These are phyloP conservation scores for Piloderma croceum DNA, from an alignment of 768 basidiomycete genomes.

Conservation along the genomic window DNA sequence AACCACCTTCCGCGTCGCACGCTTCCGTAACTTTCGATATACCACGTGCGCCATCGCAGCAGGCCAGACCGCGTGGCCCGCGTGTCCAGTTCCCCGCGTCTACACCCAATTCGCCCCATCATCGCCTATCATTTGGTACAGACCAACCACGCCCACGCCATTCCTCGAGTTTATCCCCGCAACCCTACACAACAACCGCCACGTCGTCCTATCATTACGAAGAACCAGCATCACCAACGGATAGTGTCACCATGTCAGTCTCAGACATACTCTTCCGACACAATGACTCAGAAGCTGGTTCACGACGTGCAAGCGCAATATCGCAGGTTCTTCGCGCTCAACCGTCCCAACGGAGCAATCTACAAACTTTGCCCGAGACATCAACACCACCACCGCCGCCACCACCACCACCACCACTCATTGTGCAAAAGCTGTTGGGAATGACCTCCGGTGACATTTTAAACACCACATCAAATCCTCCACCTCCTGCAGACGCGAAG, in stretches of 20 bases:
- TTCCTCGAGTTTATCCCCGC: slow-evolving; percentile 6
- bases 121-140: slow-evolving; percentile 18
- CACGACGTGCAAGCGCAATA: neutral
- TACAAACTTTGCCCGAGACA: too few species aligned
- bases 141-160: slow-evolving; percentile 14
- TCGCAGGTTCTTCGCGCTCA: slow-evolving; percentile 6
- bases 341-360: too few species aligned
- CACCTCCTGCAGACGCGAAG: too few species aligned
- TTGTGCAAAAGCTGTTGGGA: too few species aligned
- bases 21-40: slow-evolving; percentile 10
- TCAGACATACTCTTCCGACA: slow-evolving; percentile 48
- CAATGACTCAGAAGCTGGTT: slow-evolving; percentile 30
- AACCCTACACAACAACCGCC: slow-evolving; percentile 21
- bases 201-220: slow-evolving; percentile 27
- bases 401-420: too few species aligned
- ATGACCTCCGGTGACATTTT: too few species aligned
- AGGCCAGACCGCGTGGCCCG: slow-evolving; percentile 14
- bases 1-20: slow-evolving; percentile 7
- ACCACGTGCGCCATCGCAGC: slow-evolving; percentile 15
- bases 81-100: slow-evolving; percentile 42
- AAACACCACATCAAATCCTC: too few species aligned
- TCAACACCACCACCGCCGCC: too few species aligned
- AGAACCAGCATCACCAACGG: slow-evolving; percentile 45
- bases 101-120: slow-evolving; percentile 39
- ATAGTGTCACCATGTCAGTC: slow-evolving; percentile 53